Evolutionary conservation across 495 filamentous ascomycete genomes (phyloP), one percentile per base, ranked within the genome.

Genomic region (Tuber umbilicatum): DNA sequence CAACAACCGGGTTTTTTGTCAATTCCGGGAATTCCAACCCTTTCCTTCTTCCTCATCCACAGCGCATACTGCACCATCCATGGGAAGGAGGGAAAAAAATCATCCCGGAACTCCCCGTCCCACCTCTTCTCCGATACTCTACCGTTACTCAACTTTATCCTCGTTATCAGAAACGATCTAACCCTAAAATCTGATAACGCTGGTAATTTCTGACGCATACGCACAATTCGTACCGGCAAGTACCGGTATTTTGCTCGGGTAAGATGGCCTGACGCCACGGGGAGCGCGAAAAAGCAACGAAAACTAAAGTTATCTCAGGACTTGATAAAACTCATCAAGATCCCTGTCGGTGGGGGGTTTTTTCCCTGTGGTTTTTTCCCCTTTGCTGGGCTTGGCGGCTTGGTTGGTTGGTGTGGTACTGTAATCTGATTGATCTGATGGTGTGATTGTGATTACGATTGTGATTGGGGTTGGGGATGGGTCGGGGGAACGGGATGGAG

Each of bases 391-490:
- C 55, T 64, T 64, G 55, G 27, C 27, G 27, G 55, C 0, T 0
- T 0, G 47, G 9, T 21, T 23, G 45, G 21, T 2, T 60, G 23
- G 47, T 2, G 10, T 5, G 12, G 55, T 0, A 31, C 7, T 5
- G 50, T 64, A 64, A 64, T 64, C 55, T 64, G 55, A 64, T 64
- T 64, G 55, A 64, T 35, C 55, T 64, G 55, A 64, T 64, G 50
- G 23, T 55, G 50, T 55, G 45, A 50, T 50, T 23, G 50, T 31
- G 27, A 64, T 60, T 23, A 21, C 19, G 21, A n/a, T n/a, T 50
- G 45, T 60, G 50, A 10, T 19, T 35, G 27, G 55, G 27, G 12
- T 64, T 64, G 27, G 19, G 50, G n/a, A 1, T 4, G 3, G 9
- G 10, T 3, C n/a, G 27, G 50, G 47, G 47, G 47, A 55, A 27